phyloP scores from a whole-genome alignment of 176 grass and related monocot species.

The Bonia amplexicaulis region DNA sequence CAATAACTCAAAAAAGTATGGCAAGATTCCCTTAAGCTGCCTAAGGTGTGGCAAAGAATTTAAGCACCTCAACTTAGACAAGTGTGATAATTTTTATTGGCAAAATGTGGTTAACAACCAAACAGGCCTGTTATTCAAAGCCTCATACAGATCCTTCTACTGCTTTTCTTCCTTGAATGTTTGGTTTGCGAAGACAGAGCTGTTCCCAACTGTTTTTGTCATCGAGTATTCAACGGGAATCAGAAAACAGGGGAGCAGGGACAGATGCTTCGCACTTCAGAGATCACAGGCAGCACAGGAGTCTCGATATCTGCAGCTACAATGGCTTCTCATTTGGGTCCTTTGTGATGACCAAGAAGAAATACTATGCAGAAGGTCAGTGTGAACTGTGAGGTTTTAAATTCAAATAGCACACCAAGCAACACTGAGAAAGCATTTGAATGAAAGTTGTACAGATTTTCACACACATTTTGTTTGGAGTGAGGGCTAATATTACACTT shows the following conservation, averaged over 20 bases:
- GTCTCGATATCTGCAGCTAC: not conserved
- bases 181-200: not conserved
- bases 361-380: not conserved
- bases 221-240: not conserved
- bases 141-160: not conserved
- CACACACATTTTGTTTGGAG: not conserved
- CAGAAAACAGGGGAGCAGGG: not conserved
- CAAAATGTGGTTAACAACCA: too few species aligned
- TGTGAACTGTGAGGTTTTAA: not conserved
- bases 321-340: not conserved
- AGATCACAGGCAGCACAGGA: not conserved
- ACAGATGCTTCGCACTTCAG: not conserved
- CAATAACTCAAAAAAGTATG: too few species aligned
- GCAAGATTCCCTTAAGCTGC: too few species aligned
- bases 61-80: too few species aligned
- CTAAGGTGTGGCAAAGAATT: too few species aligned
- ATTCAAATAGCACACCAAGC: not conserved
- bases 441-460: not conserved
- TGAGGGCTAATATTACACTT: not conserved
- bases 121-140: not conserved
- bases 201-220: not conserved
- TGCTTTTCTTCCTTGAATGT: not conserved
- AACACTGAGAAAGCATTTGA: not conserved
- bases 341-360: not conserved
- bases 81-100: too few species aligned